A percentile compares a stretch with the other conserved stretches of the same genome.
phyloP scores from a whole-genome alignment of 805 yeast genomes.

The Sungouiozyma intestinalis region DNA sequence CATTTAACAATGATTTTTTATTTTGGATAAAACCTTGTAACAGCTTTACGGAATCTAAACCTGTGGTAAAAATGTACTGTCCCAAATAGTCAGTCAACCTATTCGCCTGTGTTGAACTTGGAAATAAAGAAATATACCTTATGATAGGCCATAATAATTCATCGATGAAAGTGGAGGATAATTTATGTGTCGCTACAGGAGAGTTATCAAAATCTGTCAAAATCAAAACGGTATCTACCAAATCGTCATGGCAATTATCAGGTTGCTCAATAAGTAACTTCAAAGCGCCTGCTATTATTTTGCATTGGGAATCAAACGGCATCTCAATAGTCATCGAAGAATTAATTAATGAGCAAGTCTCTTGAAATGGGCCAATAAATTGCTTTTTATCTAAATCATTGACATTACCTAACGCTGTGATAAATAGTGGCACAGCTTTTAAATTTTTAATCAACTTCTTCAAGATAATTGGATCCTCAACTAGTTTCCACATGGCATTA shows the following conservation, averaged over 20 bases:
- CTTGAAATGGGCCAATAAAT: constrained; percentile 9
- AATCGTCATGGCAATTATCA: neutral
- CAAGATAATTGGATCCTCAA: constrained; percentile 20
- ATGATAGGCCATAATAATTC: constrained; percentile 16
- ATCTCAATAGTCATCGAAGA: constrained; percentile 19
- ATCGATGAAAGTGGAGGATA: constrained; percentile 13
- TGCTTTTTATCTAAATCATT: constrained; percentile 2
- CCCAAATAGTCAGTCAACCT: constrained; percentile 6
- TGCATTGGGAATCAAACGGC: constrained; percentile 16
- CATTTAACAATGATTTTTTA: constrained; percentile 5
- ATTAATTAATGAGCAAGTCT: constrained; percentile 16
- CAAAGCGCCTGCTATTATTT: constrained; percentile 15
- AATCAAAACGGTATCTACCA: constrained; percentile 14
- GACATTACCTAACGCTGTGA: neutral
- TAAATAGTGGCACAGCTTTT: constrained; percentile 28
- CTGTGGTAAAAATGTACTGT: constrained; percentile 10
- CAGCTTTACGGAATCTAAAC: constrained; percentile 10
- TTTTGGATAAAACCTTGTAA: constrained; percentile 15
- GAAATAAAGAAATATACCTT: constrained; percentile 7
- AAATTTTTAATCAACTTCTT: constrained; percentile 37
- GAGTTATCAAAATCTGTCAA: constrained; percentile 15
- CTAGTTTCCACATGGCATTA: constrained; percentile 29
- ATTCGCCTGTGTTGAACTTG: neutral
- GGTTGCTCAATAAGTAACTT: constrained; percentile 5
- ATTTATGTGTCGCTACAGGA: constrained; percentile 10